phyloP scores from a whole-genome alignment of 441 rosid genomes.

The Breynia disticha region DNA sequence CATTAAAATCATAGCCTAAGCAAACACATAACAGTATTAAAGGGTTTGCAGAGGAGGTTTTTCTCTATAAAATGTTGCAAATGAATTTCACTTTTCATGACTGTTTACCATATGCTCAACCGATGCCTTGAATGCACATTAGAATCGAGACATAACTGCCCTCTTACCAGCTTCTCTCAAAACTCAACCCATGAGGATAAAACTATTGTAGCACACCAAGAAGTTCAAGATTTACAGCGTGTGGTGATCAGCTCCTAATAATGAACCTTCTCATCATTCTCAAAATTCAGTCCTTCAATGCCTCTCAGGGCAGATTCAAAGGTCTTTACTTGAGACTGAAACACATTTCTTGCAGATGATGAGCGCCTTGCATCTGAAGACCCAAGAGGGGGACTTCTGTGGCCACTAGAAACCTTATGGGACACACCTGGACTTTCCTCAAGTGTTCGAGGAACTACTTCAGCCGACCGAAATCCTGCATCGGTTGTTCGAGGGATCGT shows the following conservation, averaged over 20 bases:
- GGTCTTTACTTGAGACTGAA: conserved; percentile 36
- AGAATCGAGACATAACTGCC: conserved; percentile 6
- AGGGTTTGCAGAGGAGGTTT: conserved; percentile 4
- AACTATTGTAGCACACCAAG: conserved; percentile 15
- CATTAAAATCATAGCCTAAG: too few relatives aligned
- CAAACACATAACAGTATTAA: not conserved
- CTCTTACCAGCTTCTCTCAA: conserved; percentile 10
- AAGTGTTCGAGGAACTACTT: conserved; percentile 15
- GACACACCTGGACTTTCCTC: conserved; percentile 42
- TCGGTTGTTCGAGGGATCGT: not conserved
- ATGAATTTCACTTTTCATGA: conserved; percentile 5
- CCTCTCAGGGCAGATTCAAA: conserved; percentile 63
- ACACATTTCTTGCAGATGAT: conserved; percentile 36
- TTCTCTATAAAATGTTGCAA: not conserved
- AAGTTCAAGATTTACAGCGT: conserved; percentile 30
- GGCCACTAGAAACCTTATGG: conserved; percentile 33
- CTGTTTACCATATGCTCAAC: conserved; percentile 2
- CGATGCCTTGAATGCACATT: not conserved
- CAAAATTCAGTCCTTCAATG: conserved; percentile 57
- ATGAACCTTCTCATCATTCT: conserved; percentile 53
- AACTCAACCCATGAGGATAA: conserved; percentile 13
- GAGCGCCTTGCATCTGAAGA: conserved; percentile 47
- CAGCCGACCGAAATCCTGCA: not conserved
- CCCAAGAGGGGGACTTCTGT: conserved; percentile 36
- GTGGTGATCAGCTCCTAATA: conserved; percentile 23